Base-by-base conservation (phyloP, 495 filamentous ascomycete species). In the Melanomma pulvis-pyrius region DNA sequence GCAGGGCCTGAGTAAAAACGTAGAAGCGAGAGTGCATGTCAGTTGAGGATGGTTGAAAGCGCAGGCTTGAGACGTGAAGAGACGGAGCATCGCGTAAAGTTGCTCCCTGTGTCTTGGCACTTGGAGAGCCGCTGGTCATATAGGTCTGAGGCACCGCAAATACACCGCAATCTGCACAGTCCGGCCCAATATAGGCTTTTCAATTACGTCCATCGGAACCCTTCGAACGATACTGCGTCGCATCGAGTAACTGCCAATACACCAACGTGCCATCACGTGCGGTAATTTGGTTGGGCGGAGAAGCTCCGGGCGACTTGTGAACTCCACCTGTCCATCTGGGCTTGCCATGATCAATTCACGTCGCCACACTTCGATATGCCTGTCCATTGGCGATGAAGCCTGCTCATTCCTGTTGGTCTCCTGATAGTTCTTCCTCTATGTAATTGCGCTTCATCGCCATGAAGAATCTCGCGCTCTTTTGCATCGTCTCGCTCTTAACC, bases 1-100 rank as follows among this genome's bases (percentile, higher is more conserved):
- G 30, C 0, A 60, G 30, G 39, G 56, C 60, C 21, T 24, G 41
- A 25, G 28, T n/a, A 30, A 64, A 53, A 4, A 24, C 19, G 44
- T 50, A 41, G 32, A 68, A 63, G 19, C 65, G 65, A 7, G 59
- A 17, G 24, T 58, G 59, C 65, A 68, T 68, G 59, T 41, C 51
- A 52, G 59, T 58, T 57, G 28, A 19, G 51, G 52, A 53, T 41
- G 28, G 47, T 39, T 13, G 41, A 26, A 21, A 39, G 19, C 21
- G 34, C 17, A 48, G 11, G 32, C 29, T n/a, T 9, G 25, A 57
- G 49, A 46, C 55, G 64, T 61, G 49, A 60, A 32, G 57, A 41
- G 24, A 28, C 26, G 44, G 36, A n/a, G 6, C 17, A 12, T 63
- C 65, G 65, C 41, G 21, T 68, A 63, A 30, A 53, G 13, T 48